Base-by-base conservation (phyloP, 179 eudicot species). In the Gypsophila paniculata region DNA sequence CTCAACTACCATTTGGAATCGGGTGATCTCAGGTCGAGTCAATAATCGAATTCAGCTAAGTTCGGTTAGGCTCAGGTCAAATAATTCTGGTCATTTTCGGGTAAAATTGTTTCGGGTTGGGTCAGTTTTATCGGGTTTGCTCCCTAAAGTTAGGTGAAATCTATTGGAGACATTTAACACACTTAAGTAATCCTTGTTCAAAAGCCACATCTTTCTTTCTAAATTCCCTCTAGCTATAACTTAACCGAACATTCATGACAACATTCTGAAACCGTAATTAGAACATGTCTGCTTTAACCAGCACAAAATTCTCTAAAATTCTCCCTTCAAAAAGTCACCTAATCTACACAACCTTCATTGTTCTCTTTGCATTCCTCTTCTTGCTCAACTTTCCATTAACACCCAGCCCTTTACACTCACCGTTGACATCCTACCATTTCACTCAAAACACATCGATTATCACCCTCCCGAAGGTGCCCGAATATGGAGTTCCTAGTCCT, bases 301-400 rank as follows among this genome's bases (percentile, higher is more conserved):
- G 52, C 68, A 59, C 61, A 19, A 13, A 57, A 39, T 61, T 14
- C 18, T 55, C 72, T 36, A 22, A 64, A 39, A 62, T 46, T 51
- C 34, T 70, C n/a, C 69, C 74, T 46, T 36, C 78, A 69, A 52
- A 26, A 69, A 75, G 74, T 2, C 52, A 7, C 36, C 11, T 67
- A 17, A 57, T 71, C 23, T 19, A 46, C 13, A 17, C 54, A 22
- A 57, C 62, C 13, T 72, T 77, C 70, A 17, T 36, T 14, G 36
- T 72, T 21, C 44, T 67, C 58, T 72, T 59, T 12, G 22, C 72
- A 6, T 3, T 77, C 10, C 9, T 77, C 65, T 66, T 58, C 55
- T 22, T 77, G 12, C 34, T 72, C 8, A 76, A 76, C 32, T 71
- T 18, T 21, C 69, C 68, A 32, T 72, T 58, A 34, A 71, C 61